These are phyloP conservation scores for Cercospora citrullina DNA, from an alignment of 2,329 filamentous ascomycete species.

Conservation along the genomic window DNA sequence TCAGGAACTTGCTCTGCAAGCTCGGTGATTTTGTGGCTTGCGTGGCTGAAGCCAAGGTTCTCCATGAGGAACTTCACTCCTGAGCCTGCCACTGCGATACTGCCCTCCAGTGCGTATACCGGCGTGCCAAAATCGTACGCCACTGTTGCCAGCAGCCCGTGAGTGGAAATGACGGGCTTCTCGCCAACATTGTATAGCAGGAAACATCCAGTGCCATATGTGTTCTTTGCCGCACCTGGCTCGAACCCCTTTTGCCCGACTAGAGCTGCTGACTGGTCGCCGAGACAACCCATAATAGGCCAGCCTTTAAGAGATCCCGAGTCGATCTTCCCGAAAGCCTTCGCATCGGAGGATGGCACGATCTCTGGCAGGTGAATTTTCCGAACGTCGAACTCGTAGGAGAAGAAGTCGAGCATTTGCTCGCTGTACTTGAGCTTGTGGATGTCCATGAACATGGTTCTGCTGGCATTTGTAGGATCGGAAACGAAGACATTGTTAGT, in stretches of 20 bases:
- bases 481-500: constrained; percentile 72
- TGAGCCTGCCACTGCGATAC: constrained; percentile 75
- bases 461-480: constrained; percentile 81
- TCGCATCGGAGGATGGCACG: constrained; percentile 73
- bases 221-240: constrained; percentile 84
- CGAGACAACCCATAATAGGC: constrained; percentile 78
- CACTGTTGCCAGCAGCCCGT: constrained; percentile 81
- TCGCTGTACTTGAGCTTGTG: constrained; percentile 78
- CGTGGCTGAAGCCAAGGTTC: constrained; percentile 65
- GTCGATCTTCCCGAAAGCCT: constrained; percentile 68
- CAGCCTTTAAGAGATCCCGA: constrained; percentile 67
- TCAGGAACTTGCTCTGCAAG: constrained; percentile 66
- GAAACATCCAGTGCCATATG: constrained; percentile 88
- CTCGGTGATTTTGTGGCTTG: constrained; percentile 64
- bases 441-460: constrained; percentile 95
- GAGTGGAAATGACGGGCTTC: constrained; percentile 79
- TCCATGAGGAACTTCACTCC: constrained; percentile 73
- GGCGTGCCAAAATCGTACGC: constrained; percentile 77
- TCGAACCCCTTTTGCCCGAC: constrained; percentile 72
- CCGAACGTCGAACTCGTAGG: constrained; percentile 61
- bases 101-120: constrained; percentile 77
- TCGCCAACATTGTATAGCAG: constrained; percentile 84
- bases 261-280: constrained; percentile 82
- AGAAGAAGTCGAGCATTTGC: constrained; percentile 73
- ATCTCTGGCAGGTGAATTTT: constrained; percentile 81